Evolutionary conservation across 169 alveolate species (phyloP).

Genomic region (Ichthyophthirius multifiliis): DNA sequence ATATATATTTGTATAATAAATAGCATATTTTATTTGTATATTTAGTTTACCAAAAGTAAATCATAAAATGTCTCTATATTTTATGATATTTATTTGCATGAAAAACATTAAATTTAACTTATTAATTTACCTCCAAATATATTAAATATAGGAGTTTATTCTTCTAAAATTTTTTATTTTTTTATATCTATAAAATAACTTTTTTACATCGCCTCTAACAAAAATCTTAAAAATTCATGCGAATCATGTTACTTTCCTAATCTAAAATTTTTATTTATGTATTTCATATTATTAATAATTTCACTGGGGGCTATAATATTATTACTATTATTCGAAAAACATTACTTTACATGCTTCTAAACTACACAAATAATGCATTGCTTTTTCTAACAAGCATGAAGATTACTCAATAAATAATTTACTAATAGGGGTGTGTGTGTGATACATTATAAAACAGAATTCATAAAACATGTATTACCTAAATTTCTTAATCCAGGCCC

Average conservation of each 20-base stretch:
- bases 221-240: constrained; percentile 8
- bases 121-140: constrained; percentile 2
- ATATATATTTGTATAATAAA: not conserved
- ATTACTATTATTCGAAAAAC: not conserved
- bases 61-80: not conserved
- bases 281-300: constrained; percentile 4
- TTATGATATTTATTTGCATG: not conserved
- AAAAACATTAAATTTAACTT: not conserved
- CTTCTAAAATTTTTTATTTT: constrained; percentile 1
- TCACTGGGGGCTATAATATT: not conserved
- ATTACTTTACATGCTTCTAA: not conserved
- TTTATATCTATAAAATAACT: not conserved
- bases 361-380: not conserved
- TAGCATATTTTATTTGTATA: not conserved
- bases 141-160: not conserved
- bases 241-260: constrained; percentile 16
- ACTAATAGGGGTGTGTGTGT: constrained; percentile 31
- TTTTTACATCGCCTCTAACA: not conserved
- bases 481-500: constrained; percentile 36
- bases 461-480: constrained; percentile 60
- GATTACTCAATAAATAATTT: not conserved
- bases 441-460: constrained; percentile 44
- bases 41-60: not conserved
- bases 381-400: not conserved
- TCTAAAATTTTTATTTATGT: not conserved